Evolutionary conservation across 2,329 filamentous ascomycete genomes (phyloP).

Genomic region (Immersiporthe knoxdaviesiana): DNA sequence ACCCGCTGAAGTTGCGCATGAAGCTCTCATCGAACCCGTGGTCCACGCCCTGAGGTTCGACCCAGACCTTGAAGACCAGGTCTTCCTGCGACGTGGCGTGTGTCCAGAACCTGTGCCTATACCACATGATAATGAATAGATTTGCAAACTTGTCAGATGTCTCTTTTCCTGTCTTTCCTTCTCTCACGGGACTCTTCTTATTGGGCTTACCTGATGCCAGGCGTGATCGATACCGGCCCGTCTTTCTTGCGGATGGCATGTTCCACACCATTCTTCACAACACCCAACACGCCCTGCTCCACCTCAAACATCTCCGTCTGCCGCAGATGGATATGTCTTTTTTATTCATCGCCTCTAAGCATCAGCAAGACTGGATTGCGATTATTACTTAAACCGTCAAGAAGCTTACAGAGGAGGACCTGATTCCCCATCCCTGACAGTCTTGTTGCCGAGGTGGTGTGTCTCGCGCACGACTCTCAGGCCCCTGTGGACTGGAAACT

Average conservation of each 20-base stretch:
- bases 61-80: slow-evolving; percentile 24
- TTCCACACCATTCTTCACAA: slow-evolving; percentile 19
- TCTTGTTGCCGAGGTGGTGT: slow-evolving; percentile 14
- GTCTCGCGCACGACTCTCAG: slow-evolving; percentile 15
- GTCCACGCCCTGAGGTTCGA: slow-evolving; percentile 25
- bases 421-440: slow-evolving; percentile 14
- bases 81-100: slow-evolving; percentile 16
- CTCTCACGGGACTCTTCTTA: not conserved
- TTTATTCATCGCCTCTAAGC: too few species aligned
- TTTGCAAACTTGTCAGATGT: too few species aligned
- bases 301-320: slow-evolving; percentile 26
- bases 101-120: slow-evolving; percentile 23
- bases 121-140: too few species aligned
- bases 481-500: slow-evolving; percentile 10
- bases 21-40: slow-evolving; percentile 26
- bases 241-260: slow-evolving; percentile 16
- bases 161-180: not conserved
- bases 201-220: slow-evolving; percentile 16
- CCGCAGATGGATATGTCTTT: slow-evolving; percentile 25
- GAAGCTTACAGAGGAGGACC: slow-evolving; percentile 21
- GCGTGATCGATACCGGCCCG: slow-evolving; percentile 3
- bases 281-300: slow-evolving; percentile 21
- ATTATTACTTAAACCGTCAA: too few species aligned
- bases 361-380: not conserved
- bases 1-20: slow-evolving; percentile 22